Conservation (phyloP, 805 yeast genomes). For the Barnettozyma sp. region DNA sequence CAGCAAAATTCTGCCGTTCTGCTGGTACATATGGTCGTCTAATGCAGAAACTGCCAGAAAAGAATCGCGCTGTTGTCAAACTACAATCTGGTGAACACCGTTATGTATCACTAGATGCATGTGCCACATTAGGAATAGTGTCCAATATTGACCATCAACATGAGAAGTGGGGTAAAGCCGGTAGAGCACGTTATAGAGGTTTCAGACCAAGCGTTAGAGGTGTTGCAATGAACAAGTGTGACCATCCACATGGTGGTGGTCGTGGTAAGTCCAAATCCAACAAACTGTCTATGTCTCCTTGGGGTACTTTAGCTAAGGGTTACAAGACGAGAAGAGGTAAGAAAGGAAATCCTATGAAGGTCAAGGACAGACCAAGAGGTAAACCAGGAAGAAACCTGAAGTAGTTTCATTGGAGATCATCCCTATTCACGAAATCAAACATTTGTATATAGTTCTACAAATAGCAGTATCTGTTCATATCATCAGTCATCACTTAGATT, state of each 20-base stretch:
- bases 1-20: conserved; percentile 83
- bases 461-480: background rate
- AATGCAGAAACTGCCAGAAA: conserved; percentile 67
- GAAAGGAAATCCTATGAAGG: conserved; percentile 74
- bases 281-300: conserved; percentile 87
- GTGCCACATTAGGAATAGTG: conserved; percentile 90
- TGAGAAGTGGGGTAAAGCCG: conserved; percentile 90
- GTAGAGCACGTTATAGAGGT: conserved; percentile 87
- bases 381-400: conserved; percentile 28
- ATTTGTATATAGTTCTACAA: conserved; percentile 2
- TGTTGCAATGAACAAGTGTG: conserved; percentile 95
- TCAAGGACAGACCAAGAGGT: conserved; percentile 88
- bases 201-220: conserved; percentile 95
- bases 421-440: too few relatives aligned
- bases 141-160: conserved; percentile 92
- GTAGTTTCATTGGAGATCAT: background rate
- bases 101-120: conserved; percentile 75
- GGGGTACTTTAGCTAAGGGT: conserved; percentile 92
- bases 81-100: conserved; percentile 92
- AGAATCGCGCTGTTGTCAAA: conserved; percentile 66
- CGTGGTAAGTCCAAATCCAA: conserved; percentile 98
- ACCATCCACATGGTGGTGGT: conserved; percentile 99
- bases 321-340: conserved; percentile 92
- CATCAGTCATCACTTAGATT: too few relatives aligned
- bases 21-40: conserved; percentile 94